Base-by-base conservation (phyloP, 202 grass and related monocot species). In the Panicum virgatum region DNA sequence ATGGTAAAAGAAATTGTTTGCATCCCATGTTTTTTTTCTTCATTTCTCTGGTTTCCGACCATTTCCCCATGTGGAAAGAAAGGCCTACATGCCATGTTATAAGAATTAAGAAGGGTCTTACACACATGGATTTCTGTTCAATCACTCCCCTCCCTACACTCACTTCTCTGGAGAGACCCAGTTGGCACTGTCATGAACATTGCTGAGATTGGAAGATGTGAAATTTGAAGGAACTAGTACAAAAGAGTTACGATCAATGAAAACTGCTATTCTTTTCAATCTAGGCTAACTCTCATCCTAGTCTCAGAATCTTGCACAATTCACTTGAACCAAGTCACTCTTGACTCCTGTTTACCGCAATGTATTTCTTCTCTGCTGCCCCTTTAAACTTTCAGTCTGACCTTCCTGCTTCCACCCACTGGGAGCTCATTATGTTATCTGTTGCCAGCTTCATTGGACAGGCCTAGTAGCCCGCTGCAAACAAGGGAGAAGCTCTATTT, bases 401-500 rank as follows among this genome's bases (percentile, higher is more conserved):
- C 22, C 9, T 77, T 53, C 1, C 30, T 20, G 3, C 53, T 77
- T 77, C 68, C 1, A 14, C 51, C 25, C 0, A 14, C 10, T 23
- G 22, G 23, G 38, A 62, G 70, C 66, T 90, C 44, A 75, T 85
- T 7, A 77, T 81, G 32, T 32, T 83, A 69, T 83, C 54, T 86
- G 27, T 66, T 89, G 40, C 67, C 90, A 98, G 92, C 86, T 89
- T 94, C 95, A 53, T 86, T 98, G 86, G 90, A 84, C 43, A 93
- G 65, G 66, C 80, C 90, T 71, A 91, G 79, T 56, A 94, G 76
- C 77, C 82, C 90, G 3, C 44, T 88, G 50, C 79, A 94, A 86
- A 86, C 85, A 66, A 94, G 86, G 73, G 96, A 95, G 71, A 98
- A 98, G 77, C 85, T 98, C 45, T 98, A 98, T 79, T 86, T 98